These are phyloP conservation scores for Pleurotus citrinopileatus DNA, from an alignment of 768 basidiomycete genomes.

Conservation along the genomic window DNA sequence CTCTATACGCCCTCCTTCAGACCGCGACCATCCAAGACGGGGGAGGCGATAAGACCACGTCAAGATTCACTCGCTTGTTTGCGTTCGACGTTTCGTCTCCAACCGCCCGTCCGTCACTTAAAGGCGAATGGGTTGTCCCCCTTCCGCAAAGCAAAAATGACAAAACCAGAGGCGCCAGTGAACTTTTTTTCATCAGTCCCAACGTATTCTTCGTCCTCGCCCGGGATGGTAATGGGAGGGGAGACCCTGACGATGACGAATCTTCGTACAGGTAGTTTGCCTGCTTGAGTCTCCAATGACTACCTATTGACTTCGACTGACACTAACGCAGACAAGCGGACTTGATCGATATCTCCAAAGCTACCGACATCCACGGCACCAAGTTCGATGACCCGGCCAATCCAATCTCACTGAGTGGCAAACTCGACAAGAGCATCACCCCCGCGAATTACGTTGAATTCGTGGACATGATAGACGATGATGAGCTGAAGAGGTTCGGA, in stretches of 20 bases:
- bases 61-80: conserved; percentile 52
- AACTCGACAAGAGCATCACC: conserved; percentile 41
- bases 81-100: conserved; percentile 47
- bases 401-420: conserved; percentile 49
- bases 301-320: neutral
- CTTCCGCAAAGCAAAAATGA: conserved; percentile 49
- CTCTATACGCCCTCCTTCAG: conserved; percentile 62
- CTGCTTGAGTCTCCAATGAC: neutral
- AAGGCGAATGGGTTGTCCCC: conserved; percentile 61
- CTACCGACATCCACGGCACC: conserved; percentile 60
- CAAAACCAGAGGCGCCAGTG: conserved; percentile 51
- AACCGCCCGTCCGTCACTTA: conserved; percentile 30
- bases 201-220: conserved; percentile 58
- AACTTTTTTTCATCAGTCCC: conserved; percentile 52
- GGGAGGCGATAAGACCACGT: conserved; percentile 42
- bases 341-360: conserved; percentile 51
- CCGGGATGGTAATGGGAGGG: conserved; percentile 60
- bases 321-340: conserved; percentile 47
- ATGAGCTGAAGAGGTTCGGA: conserved; percentile 58
- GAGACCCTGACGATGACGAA: conserved; percentile 40
- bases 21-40: conserved; percentile 64
- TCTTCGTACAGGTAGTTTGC: conserved; percentile 48
- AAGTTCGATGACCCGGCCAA: conserved; percentile 51
- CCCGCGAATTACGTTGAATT: conserved; percentile 57
- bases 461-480: conserved; percentile 49